Base-by-base conservation (phyloP, 352 stramenopile genomes). In the Phytophthora litchii region DNA sequence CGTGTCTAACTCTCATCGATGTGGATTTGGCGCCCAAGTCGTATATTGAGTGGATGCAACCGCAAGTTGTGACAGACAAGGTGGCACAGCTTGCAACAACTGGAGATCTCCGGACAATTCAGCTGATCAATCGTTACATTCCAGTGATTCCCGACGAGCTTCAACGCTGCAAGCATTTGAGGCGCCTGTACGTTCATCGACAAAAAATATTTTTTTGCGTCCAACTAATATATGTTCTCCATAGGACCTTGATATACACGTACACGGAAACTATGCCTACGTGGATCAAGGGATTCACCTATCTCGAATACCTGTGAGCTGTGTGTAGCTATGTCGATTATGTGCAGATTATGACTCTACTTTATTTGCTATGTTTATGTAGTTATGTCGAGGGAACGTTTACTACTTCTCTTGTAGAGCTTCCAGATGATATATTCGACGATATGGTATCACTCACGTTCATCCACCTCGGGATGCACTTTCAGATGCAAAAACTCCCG, bases 221-320 rank as follows among this genome's bases (percentile, higher is more conserved):
- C n/a, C n/a, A 20, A 44, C 8, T 34, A 35, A 49, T 21, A 19
- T 12, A 8, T 49, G 7, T 19, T 13, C 10, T 16, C 23, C 17
- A 20, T 46, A 46, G 42, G 9, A 37, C 21, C 19, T 29, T 58
- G 6, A 51, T 69, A 4, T 75, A 82, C 42, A 71, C 70, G 0
- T 56, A 74, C 27, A 82, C 57, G 1, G 13, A 46, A 6, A 48
- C 20, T 3, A n/a, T 82, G 12, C 63, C 73, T 14, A 27, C 31
- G 3, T 78, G 73, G 70, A 54, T 53, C 35, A 75, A 60, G 35
- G 42, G 67, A 3, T 60, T 77, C 35, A 46, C 45, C 1, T 35
- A 64, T 0, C 57, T 79, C 10, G 52, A 79, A 37, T 70, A 63
- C 42, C 16, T 82, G 68, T 76, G 54, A 13, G 59, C n/a, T n/a